phyloP scores from a whole-genome alignment of 2,329 filamentous ascomycete species.

The Neofusicoccum laricinum region DNA sequence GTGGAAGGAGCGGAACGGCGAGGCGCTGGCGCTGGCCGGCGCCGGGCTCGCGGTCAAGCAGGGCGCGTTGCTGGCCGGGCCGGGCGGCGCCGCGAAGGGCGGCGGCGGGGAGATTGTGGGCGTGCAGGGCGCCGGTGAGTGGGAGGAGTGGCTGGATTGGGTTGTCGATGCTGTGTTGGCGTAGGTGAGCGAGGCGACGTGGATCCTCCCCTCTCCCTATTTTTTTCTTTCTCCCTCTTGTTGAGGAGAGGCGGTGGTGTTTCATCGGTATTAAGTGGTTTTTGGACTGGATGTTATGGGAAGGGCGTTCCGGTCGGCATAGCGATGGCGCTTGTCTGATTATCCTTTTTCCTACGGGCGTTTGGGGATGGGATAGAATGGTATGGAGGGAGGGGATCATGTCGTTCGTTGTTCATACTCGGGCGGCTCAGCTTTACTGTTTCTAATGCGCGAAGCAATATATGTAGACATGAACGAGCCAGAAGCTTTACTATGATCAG shows the following conservation, averaged over 20 bases:
- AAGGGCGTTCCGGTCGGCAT: neutral
- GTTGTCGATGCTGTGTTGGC: neutral
- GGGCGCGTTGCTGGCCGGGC: neutral
- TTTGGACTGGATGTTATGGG: neutral
- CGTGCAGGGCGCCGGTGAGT: neutral
- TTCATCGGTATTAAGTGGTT: neutral
- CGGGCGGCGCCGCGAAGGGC: neutral
- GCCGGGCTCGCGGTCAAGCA: neutral
- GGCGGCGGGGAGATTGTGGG: neutral
- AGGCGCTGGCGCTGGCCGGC: slow-evolving; percentile 14
- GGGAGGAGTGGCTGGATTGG: slow-evolving; percentile 12
- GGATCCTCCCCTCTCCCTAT: neutral
- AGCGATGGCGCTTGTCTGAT: neutral
- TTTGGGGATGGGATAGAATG: too few species aligned
- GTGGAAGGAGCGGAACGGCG: slow-evolving; percentile 43
- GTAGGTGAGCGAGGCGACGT: neutral
- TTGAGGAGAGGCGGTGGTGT: too few species aligned
- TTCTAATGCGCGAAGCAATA: too few species aligned
- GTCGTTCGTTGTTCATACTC: too few species aligned
- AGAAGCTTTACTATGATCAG: too few species aligned
- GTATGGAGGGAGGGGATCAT: too few species aligned
- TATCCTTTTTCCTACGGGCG: neutral
- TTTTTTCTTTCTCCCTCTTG: neutral
- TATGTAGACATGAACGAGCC: too few species aligned
- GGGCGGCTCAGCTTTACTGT: neutral